A percentile compares a stretch with the other conserved stretches of the same genome.
phyloP scores from a whole-genome alignment of 805 yeast species.

The Nakazawaea sp. region DNA sequence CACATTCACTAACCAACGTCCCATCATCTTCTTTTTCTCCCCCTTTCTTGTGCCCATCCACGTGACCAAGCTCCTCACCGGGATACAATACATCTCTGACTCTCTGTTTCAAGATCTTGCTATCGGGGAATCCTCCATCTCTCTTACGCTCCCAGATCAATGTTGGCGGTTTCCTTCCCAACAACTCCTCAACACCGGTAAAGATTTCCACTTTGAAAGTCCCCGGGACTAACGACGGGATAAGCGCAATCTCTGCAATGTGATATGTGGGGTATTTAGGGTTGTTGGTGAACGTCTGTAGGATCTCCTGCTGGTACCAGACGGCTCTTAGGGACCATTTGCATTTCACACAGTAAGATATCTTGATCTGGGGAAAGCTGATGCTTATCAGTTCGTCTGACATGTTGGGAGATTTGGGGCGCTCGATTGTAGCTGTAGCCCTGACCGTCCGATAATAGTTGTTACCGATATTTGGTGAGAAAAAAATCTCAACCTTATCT shows the following conservation, averaged over 20 bases:
- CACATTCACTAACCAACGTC: slow-evolving; percentile 1
- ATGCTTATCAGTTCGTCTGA: no score
- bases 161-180: slow-evolving; percentile 23
- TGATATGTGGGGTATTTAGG: slow-evolving; percentile 31
- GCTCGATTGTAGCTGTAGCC: no score
- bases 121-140: slow-evolving; percentile 80
- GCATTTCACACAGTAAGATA: slow-evolving; percentile 75
- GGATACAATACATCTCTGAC: slow-evolving; percentile 59
- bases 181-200: slow-evolving; percentile 10
- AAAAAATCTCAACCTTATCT: no score
- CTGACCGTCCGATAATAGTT: no score
- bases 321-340: slow-evolving; percentile 86
- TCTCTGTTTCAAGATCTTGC: slow-evolving; percentile 65
- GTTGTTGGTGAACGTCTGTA: slow-evolving; percentile 59
- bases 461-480: no score
- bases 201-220: slow-evolving; percentile 55
- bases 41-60: slow-evolving; percentile 30
- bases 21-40: background rate
- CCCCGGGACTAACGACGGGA: slow-evolving; percentile 41
- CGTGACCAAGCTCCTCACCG: slow-evolving; percentile 50
- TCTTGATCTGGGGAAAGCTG: slow-evolving; percentile 19
- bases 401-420: no score
- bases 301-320: slow-evolving; percentile 80
- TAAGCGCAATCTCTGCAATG: slow-evolving; percentile 44
- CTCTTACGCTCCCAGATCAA: slow-evolving; percentile 54